phyloP scores from a whole-genome alignment of 768 basidiomycete species.

The Lentinula aciculospora region DNA sequence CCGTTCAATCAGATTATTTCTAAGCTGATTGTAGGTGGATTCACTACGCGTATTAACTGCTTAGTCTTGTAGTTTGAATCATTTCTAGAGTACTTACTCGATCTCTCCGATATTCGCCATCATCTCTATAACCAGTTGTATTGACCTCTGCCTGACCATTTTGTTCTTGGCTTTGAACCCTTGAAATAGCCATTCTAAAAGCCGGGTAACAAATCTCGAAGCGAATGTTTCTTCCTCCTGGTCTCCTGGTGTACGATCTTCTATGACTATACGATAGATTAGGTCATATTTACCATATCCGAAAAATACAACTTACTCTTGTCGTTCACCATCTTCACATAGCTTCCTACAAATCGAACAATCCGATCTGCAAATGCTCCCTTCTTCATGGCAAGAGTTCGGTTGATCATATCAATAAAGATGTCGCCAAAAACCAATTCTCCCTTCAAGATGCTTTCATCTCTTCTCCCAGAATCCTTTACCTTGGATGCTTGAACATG shows the following conservation, averaged over 20 bases:
- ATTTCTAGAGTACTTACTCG: slow-evolving; percentile 51
- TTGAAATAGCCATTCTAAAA: slow-evolving; percentile 69
- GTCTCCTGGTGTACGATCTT: slow-evolving; percentile 23
- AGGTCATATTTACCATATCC: neutral
- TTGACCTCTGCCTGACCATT: slow-evolving; percentile 72
- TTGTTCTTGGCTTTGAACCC: slow-evolving; percentile 93
- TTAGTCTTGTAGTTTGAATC: neutral
- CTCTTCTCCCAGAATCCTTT: slow-evolving; percentile 42
- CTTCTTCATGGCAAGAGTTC: slow-evolving; percentile 80
- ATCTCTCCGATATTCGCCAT: slow-evolving; percentile 83
- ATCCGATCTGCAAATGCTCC: slow-evolving; percentile 78
- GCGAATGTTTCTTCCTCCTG: slow-evolving; percentile 65
- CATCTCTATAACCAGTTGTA: slow-evolving; percentile 81
- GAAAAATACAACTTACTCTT: slow-evolving; percentile 52
- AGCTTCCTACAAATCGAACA: slow-evolving; percentile 82
- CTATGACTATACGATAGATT: slow-evolving; percentile 10
- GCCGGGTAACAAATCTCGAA: slow-evolving; percentile 59
- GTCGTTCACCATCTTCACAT: slow-evolving; percentile 75
- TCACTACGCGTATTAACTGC: slow-evolving; percentile 45
- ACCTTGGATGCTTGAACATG: slow-evolving; percentile 59
- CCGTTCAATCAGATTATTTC: slow-evolving; percentile 68
- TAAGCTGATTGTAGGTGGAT: slow-evolving; percentile 68
- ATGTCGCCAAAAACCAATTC: slow-evolving; percentile 74
- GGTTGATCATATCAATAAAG: slow-evolving; percentile 69
- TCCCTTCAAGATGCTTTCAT: slow-evolving; percentile 58